phyloP scores from a whole-genome alignment of 2,329 filamentous ascomycete genomes.

The Sporothrix brasiliensis region DNA sequence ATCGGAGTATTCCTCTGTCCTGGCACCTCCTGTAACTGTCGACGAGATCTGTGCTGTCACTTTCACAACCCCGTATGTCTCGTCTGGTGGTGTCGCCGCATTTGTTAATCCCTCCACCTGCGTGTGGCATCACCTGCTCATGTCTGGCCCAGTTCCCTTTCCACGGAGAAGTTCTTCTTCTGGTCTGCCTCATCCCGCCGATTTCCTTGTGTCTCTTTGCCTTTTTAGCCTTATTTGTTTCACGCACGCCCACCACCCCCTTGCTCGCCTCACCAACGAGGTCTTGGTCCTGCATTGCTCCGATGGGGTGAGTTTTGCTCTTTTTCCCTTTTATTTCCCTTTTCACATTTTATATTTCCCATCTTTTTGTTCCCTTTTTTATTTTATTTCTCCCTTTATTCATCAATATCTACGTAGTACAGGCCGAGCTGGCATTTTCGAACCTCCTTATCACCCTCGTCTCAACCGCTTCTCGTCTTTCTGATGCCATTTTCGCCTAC shows the following conservation, averaged over 20 bases:
- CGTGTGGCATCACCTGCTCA: conserved; percentile 23
- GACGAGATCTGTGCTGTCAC: neutral
- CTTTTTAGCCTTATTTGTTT: conserved; percentile 24
- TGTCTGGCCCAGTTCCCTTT: neutral
- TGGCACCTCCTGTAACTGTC: conserved; percentile 5
- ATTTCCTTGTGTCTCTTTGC: neutral
- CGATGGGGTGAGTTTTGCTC: neutral
- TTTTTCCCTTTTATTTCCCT: neutral
- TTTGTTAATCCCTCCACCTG: conserved; percentile 2
- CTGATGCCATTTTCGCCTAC: neutral
- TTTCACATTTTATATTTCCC: neutral
- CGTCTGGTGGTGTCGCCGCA: conserved; percentile 16
- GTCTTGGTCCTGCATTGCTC: conserved; percentile 14
- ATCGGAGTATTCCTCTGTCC: too few species aligned
- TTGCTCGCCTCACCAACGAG: neutral
- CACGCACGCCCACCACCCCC: conserved; percentile 8
- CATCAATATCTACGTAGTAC: neutral
- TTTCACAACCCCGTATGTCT: neutral
- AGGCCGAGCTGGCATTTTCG: neutral
- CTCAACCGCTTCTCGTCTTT: neutral
- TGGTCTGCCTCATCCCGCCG: neutral
- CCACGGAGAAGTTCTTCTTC: neutral
- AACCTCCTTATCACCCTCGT: neutral
- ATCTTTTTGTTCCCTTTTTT: neutral
- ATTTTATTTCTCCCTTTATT: neutral